Conservation (phyloP, 164 flowering plant genomes). For the Aristolochia californica region DNA sequence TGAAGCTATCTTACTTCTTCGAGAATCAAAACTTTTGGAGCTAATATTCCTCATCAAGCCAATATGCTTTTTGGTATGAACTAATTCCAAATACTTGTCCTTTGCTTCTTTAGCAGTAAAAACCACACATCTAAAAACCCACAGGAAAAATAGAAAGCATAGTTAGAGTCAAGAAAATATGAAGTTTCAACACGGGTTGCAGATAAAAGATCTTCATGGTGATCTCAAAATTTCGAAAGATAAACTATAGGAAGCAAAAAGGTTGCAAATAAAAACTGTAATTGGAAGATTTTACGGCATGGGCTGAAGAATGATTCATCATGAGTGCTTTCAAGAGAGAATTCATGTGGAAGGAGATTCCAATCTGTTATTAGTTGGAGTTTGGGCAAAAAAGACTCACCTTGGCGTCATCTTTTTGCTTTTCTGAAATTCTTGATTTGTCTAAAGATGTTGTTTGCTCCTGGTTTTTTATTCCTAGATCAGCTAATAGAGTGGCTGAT, state of each 20-base stretch:
- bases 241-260: not conserved
- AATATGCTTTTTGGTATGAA: constrained; percentile 65
- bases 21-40: constrained; percentile 39
- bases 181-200: not conserved
- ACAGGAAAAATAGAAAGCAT: not conserved
- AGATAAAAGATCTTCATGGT: not conserved
- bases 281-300: not conserved
- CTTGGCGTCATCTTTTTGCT: too few relatives aligned
- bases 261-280: not conserved
- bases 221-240: not conserved
- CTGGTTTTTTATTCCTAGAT: too few relatives aligned
- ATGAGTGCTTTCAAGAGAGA: too few relatives aligned
- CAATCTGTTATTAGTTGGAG: too few relatives aligned
- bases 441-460: too few relatives aligned
- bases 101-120: constrained; percentile 69
- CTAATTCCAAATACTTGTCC: constrained; percentile 45
- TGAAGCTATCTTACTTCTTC: constrained; percentile 43
- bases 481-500: too few relatives aligned
- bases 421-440: too few relatives aligned
- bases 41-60: constrained; percentile 56
- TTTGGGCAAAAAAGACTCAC: too few relatives aligned
- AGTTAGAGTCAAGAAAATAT: not conserved
- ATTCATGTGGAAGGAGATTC: too few relatives aligned
- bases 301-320: not conserved
- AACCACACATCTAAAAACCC: constrained; percentile 55